Evolutionary conservation across 306 rosid species (phyloP).

Genomic region (Purshia tridentata): DNA sequence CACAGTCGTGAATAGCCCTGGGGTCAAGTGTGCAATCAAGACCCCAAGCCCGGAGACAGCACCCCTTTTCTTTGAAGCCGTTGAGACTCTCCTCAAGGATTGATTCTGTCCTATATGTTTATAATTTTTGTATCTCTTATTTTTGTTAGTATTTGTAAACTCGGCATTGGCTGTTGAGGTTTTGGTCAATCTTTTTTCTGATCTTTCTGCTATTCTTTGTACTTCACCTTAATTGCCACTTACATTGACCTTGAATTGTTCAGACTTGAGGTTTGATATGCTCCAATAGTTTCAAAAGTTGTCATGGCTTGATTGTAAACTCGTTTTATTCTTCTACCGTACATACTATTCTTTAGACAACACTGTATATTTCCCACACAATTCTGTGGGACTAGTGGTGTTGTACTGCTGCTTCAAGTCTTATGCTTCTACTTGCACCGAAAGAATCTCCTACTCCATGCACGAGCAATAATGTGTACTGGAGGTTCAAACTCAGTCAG

Average conservation of each 20-base stretch:
- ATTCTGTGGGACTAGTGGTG: too few species aligned
- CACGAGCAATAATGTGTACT: too few species aligned
- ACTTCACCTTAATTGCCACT: slow-evolving; percentile 21
- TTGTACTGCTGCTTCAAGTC: too few species aligned
- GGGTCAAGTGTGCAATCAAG: slow-evolving; percentile 86
- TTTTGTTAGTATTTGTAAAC: slow-evolving; percentile 38
- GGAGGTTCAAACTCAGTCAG: too few species aligned
- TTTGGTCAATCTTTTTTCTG: slow-evolving; percentile 28
- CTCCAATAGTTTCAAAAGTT: background rate
- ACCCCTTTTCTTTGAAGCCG: slow-evolving; percentile 74
- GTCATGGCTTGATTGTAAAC: background rate
- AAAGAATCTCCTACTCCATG: too few species aligned
- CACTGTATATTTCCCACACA: too few species aligned
- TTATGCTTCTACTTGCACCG: too few species aligned
- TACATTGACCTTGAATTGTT: slow-evolving; percentile 13
- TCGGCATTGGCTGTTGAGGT: slow-evolving; percentile 23
- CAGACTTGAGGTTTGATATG: slow-evolving; percentile 11
- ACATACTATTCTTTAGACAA: too few species aligned
- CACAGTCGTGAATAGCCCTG: slow-evolving; percentile 65
- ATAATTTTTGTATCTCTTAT: slow-evolving; percentile 23
- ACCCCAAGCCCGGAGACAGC: slow-evolving; percentile 86
- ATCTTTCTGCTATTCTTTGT: slow-evolving; percentile 26
- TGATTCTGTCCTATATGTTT: slow-evolving; percentile 36
- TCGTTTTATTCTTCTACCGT: background rate
- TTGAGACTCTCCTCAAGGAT: slow-evolving; percentile 69